phyloP scores from a whole-genome alignment of 352 stramenopile genomes.

The Globisporangium acanthophoron region DNA sequence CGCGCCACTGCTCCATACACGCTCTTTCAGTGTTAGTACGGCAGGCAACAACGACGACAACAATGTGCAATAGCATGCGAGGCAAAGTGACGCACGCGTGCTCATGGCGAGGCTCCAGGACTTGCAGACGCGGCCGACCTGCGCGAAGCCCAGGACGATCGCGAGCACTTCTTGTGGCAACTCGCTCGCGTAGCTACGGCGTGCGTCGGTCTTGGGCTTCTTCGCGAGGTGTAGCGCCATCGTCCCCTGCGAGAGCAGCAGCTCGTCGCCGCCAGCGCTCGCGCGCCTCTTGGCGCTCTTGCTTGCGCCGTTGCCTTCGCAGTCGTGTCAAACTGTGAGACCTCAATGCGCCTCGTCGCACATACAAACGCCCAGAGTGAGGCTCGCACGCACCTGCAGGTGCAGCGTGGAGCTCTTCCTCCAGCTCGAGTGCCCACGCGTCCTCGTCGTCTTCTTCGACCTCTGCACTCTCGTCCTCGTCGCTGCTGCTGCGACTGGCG shows the following conservation, averaged over 20 bases:
- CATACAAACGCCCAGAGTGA: neutral
- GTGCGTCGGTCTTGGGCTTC: neutral
- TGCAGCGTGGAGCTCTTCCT: constrained; percentile 51
- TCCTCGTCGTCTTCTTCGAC: constrained; percentile 18
- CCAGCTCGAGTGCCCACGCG: constrained; percentile 60
- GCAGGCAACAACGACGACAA: neutral
- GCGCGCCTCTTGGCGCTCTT: neutral
- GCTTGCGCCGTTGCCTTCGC: neutral
- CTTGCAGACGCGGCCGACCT: constrained; percentile 76
- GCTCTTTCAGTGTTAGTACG: too few relatives aligned
- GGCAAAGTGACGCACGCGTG: constrained; percentile 25
- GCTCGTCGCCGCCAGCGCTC: constrained; percentile 1
- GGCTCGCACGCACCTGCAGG: constrained; percentile 20
- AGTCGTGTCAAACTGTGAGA: neutral
- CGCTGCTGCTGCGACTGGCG: constrained; percentile 6
- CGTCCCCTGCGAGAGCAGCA: constrained; percentile 13
- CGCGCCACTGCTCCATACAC: constrained; percentile 32
- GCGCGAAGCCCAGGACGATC: constrained; percentile 58
- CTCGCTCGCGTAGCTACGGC: constrained; percentile 26
- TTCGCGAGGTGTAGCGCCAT: constrained; percentile 14
- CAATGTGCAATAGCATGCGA: neutral
- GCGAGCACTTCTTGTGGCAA: constrained; percentile 74
- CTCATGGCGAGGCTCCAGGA: constrained; percentile 73
- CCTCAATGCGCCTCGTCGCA: too few relatives aligned
- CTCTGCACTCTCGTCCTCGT: constrained; percentile 4